Evolutionary conservation across 2,329 filamentous ascomycete species (phyloP).

Genomic region (Trichoderma guizhouense): DNA sequence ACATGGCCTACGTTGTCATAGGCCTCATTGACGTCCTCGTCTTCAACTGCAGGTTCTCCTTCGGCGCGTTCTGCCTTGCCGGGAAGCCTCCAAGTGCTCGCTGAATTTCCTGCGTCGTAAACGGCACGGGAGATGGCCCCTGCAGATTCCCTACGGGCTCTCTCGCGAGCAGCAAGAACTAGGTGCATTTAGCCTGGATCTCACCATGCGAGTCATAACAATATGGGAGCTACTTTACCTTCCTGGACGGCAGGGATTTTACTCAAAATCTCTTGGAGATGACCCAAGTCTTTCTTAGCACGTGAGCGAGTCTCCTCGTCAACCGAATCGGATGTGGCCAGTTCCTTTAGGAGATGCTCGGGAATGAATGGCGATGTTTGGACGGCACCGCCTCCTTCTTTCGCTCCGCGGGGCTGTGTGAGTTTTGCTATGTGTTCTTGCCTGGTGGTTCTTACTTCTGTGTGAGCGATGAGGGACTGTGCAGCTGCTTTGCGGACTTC

Average conservation of each 20-base stretch:
- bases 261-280: neutral
- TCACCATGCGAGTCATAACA: neutral
- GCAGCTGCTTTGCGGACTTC: constrained; percentile 35
- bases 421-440: constrained; percentile 37
- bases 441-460: constrained; percentile 28
- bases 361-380: neutral
- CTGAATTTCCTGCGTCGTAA: neutral
- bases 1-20: constrained; percentile 50
- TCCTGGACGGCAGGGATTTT: neutral
- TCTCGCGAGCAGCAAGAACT: neutral
- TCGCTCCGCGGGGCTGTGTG: neutral
- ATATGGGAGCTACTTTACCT: neutral
- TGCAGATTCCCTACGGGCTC: neutral
- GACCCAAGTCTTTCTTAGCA: neutral
- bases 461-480: neutral
- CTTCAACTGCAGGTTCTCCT: constrained; percentile 37
- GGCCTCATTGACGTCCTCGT: constrained; percentile 46
- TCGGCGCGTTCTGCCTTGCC: constrained; percentile 39
- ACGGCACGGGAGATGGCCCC: neutral
- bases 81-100: neutral
- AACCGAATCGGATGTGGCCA: neutral
- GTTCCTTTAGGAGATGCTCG: neutral
- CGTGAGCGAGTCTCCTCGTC: neutral
- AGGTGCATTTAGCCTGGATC: neutral
- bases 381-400: neutral